Conservation (phyloP, 2,329 filamentous ascomycete species). For the Colletotrichum viniferum region DNA sequence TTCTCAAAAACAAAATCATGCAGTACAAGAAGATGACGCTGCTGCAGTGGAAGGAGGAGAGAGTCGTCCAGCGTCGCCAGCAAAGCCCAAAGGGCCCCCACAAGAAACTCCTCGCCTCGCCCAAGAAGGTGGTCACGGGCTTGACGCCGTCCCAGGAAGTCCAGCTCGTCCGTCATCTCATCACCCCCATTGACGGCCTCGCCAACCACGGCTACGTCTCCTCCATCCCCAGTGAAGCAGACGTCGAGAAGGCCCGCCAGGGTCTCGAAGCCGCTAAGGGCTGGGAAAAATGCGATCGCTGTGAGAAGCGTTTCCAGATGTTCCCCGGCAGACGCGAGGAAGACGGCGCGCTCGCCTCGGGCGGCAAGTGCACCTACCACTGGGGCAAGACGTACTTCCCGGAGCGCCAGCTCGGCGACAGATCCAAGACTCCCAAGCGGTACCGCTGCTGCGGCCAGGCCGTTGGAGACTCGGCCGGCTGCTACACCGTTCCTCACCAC, state of each 20-base stretch:
- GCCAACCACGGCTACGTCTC: slow-evolving; percentile 77
- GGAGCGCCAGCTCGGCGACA: slow-evolving; percentile 59
- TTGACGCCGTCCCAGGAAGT: slow-evolving; percentile 72
- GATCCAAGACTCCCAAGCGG: slow-evolving; percentile 60
- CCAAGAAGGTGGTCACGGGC: slow-evolving; percentile 69
- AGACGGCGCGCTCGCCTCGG: slow-evolving; percentile 77
- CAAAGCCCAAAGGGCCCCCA: slow-evolving; percentile 34
- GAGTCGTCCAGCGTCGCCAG: slow-evolving; percentile 33
- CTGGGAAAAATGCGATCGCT: slow-evolving; percentile 90
- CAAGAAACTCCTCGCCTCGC: slow-evolving; percentile 35
- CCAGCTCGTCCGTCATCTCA: slow-evolving; percentile 63
- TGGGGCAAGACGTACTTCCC: slow-evolving; percentile 73
- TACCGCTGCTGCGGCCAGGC: slow-evolving; percentile 82
- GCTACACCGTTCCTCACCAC: slow-evolving; percentile 72
- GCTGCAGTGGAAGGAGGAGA: slow-evolving; percentile 73
- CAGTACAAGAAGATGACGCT: slow-evolving; percentile 76
- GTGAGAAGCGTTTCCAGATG: slow-evolving; percentile 84
- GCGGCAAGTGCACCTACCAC: slow-evolving; percentile 82
- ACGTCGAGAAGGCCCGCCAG: slow-evolving; percentile 68
- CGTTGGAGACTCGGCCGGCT: slow-evolving; percentile 76
- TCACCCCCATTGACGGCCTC: slow-evolving; percentile 69
- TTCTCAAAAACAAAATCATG: slow-evolving; percentile 82
- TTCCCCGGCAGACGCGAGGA: slow-evolving; percentile 83
- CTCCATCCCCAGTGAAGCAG: slow-evolving; percentile 64
- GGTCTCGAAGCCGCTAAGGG: slow-evolving; percentile 72